phyloP scores from a whole-genome alignment of 805 yeast species.

The Hanseniaspora lachancei region DNA sequence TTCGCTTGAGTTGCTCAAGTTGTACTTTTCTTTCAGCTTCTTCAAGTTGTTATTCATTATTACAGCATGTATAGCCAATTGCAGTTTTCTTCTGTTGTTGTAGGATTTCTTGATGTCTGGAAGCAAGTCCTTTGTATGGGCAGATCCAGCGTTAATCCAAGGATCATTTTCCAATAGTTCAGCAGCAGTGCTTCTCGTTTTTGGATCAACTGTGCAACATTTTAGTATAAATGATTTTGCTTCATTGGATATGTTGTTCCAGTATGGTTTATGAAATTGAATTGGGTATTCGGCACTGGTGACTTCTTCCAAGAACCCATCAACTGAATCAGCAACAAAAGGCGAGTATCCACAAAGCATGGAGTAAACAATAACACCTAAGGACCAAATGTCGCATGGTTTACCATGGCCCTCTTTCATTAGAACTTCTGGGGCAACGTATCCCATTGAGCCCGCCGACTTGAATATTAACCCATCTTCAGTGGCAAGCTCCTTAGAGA shows the following conservation, averaged over 20 bases:
- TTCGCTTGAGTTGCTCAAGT: conserved; percentile 34
- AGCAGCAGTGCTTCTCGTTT: conserved; percentile 52
- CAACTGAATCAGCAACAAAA: conserved; percentile 69
- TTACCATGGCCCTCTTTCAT: conserved; percentile 77
- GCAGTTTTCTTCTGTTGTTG: conserved; percentile 71
- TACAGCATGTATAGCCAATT: conserved; percentile 75
- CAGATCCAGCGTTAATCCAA: conserved; percentile 45
- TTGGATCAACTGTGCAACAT: conserved; percentile 57
- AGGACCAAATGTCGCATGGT: conserved; percentile 91
- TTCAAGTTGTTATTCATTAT: conserved; percentile 66
- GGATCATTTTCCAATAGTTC: conserved; percentile 49
- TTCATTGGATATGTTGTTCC: conserved; percentile 66
- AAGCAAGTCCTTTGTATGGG: conserved; percentile 49
- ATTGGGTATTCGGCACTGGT: conserved; percentile 55
- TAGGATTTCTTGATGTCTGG: conserved; percentile 71
- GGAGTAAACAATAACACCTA: conserved; percentile 88
- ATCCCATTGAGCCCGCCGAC: conserved; percentile 88
- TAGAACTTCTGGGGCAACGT: conserved; percentile 92
- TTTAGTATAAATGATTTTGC: conserved; percentile 68
- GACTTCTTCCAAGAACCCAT: conserved; percentile 72
- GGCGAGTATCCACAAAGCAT: conserved; percentile 87
- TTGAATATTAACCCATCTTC: conserved; percentile 50
- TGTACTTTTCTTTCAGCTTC: conserved; percentile 48
- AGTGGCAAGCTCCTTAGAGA: conserved; percentile 60
- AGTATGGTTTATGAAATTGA: conserved; percentile 74